Evolutionary conservation across 345 rosid species (phyloP), one percentile per base, ranked within the genome.

Genomic region (Firmiana major): DNA sequence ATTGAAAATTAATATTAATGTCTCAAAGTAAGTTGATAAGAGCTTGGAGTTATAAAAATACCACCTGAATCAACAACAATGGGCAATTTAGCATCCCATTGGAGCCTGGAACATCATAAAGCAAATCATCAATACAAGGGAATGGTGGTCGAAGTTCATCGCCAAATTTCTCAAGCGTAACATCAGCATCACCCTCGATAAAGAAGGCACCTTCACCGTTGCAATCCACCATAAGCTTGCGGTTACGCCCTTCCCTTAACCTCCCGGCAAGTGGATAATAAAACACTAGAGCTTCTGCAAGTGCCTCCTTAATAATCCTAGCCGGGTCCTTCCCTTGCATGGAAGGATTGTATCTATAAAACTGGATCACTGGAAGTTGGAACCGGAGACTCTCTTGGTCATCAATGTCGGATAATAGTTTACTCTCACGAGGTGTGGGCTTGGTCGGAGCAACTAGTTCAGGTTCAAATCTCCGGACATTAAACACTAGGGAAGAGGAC

Each of bases 121-220:
- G 57, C 4, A 79, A 38, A 9, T 73, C 46, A 11, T 73, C 73
- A 4, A 78, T 8, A 16, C 43, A 72, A 24, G 77, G 51, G 22
- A 13, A 78, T 4, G 77, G 72, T 11, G 77, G 71, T 3, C 34
- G 54, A 21, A 72, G 55, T 9, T 3, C 36, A 72, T 78, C 72
- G 0, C 63, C 76, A 22, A 78, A 42, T 7, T 64, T 26, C 2
- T 71, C 63, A 10, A 78, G 63, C 13, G 64, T 34, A 55, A 73
- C 49, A 13, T 78, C 60, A 0, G 77, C 81, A 72, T 72, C 77
- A 11, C 77, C 81, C 42, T 78, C 73, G 3, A 63, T 13, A n/a
- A 72, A 78, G 63, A 78, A 22, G 5, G 51, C 42, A 1, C 77
- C 81, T 22, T 78, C 62, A 4, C 28, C 28, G 1, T 31, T 31